Conservation (phyloP, 139 green algal species). For the Monoraphidium neglectum region DNA sequence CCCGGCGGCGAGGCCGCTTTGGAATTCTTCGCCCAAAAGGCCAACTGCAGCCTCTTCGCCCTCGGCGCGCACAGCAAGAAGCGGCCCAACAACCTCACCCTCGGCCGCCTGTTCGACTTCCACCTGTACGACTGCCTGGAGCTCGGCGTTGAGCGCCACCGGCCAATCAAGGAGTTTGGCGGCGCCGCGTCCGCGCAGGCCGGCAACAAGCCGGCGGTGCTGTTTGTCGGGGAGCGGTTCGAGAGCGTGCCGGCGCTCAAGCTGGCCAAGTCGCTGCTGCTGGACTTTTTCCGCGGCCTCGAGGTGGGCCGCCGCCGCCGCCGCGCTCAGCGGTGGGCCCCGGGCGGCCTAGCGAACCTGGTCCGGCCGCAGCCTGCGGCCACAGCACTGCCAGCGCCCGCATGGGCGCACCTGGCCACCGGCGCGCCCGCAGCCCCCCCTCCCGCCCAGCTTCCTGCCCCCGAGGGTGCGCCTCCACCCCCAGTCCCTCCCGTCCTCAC, state of each 20-base stretch:
- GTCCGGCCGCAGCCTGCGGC: too few species aligned
- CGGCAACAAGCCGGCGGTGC: conserved; percentile 70
- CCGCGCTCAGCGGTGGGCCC: too few species aligned
- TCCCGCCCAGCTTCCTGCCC: too few species aligned
- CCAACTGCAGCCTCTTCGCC: conserved; percentile 78
- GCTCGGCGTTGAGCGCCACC: conserved; percentile 68
- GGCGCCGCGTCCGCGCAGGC: conserved; percentile 33
- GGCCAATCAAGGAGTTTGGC: conserved; percentile 46
- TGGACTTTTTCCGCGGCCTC: conserved; percentile 88
- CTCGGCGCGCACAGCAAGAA: conserved; percentile 95
- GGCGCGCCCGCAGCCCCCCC: too few species aligned
- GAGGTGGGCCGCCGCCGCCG: conserved; percentile 42
- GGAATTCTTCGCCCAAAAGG: conserved; percentile 72
- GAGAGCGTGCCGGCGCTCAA: conserved; percentile 64
- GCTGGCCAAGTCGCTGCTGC: conserved; percentile 75
- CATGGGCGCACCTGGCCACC: too few species aligned
- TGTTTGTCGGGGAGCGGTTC: conserved; percentile 90
- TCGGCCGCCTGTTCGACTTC: conserved; percentile 92
- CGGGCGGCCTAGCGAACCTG: too few species aligned
- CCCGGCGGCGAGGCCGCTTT: conserved; percentile 70
- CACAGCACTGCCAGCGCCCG: too few species aligned
- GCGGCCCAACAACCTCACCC: conserved; percentile 91
- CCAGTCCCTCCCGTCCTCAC: background rate
- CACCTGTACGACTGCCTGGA: conserved; percentile 89
- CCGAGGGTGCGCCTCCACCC: too few species aligned